phyloP scores from a whole-genome alignment of 1,284 basidiomycete species.

The Ceratobasidium sp. region DNA sequence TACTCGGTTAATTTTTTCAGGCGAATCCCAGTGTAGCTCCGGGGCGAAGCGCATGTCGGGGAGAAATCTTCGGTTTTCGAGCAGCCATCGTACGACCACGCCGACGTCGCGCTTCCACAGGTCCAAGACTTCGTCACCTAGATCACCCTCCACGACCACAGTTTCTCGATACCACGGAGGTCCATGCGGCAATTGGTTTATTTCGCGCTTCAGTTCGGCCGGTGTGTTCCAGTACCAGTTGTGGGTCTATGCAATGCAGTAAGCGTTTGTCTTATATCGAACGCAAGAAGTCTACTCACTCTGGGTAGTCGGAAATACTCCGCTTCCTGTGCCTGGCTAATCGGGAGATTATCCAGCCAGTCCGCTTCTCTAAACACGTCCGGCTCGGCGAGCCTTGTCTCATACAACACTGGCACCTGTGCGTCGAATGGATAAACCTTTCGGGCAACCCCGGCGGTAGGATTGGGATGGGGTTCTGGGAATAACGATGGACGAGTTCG shows the following conservation, averaged over 20 bases:
- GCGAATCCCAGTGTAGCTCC: background rate
- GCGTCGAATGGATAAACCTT: constrained; percentile 49
- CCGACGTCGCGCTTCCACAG: constrained; percentile 54
- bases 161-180: background rate
- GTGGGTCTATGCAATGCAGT: constrained; percentile 49
- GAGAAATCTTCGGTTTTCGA: constrained; percentile 43
- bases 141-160: constrained; percentile 16
- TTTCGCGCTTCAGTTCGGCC: background rate
- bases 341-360: background rate
- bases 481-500: background rate
- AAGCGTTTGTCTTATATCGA: no score
- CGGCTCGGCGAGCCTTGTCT: background rate
- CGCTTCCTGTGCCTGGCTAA: background rate
- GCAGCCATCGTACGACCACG: constrained; percentile 53
- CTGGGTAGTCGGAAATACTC: background rate
- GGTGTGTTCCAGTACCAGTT: background rate
- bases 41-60: constrained; percentile 36
- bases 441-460: background rate
- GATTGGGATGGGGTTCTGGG: background rate
- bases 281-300: background rate
- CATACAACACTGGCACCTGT: background rate
- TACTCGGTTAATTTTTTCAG: background rate
- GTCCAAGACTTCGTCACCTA: constrained; percentile 43
- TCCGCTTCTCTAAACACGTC: background rate
- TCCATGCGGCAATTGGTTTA: background rate